A percentile compares a stretch with the other conserved stretches of the same genome.
Conservation (phyloP, 768 basidiomycete genomes). For the Termitomyces sp. region DNA sequence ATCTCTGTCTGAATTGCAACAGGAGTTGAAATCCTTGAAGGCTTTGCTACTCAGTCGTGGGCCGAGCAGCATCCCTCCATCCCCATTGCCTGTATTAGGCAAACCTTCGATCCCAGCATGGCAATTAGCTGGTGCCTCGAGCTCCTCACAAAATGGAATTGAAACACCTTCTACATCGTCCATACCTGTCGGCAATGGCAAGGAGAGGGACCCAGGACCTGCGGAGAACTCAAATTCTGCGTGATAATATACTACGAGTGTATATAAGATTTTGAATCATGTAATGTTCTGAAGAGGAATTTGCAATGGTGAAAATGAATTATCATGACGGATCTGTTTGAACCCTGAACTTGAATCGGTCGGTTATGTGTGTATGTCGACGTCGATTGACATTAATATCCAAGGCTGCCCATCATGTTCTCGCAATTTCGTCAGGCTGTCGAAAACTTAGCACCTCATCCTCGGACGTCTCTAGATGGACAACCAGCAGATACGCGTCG, state of each 20-base stretch:
- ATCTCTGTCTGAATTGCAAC: constrained; percentile 83
- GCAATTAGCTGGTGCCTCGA: constrained; percentile 62
- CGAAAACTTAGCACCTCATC: constrained; percentile 58
- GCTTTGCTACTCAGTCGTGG: constrained; percentile 79
- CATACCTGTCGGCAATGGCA: constrained; percentile 35
- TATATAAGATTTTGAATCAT: not conserved
- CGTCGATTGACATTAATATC: too few relatives aligned
- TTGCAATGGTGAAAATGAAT: not conserved
- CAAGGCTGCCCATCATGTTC: constrained; percentile 48
- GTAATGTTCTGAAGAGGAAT: not conserved
- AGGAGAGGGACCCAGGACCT: constrained; percentile 54
- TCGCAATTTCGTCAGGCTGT: constrained; percentile 71
- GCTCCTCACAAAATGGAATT: constrained; percentile 20
- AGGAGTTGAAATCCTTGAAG: constrained; percentile 93
- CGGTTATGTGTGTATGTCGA: not conserved
- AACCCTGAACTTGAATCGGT: not conserved
- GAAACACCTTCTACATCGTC: constrained; percentile 3
- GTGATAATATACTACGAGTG: not conserved
- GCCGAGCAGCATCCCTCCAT: constrained; percentile 42
- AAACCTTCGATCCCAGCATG: constrained; percentile 85
- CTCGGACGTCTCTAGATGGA: constrained; percentile 33
- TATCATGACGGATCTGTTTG: constrained; percentile 3
- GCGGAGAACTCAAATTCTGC: not conserved
- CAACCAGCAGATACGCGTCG: constrained; percentile 16
- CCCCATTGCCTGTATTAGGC: constrained; percentile 49